Conservation (phyloP, 306 rosid species). For the Styphnolobium japonicum region DNA sequence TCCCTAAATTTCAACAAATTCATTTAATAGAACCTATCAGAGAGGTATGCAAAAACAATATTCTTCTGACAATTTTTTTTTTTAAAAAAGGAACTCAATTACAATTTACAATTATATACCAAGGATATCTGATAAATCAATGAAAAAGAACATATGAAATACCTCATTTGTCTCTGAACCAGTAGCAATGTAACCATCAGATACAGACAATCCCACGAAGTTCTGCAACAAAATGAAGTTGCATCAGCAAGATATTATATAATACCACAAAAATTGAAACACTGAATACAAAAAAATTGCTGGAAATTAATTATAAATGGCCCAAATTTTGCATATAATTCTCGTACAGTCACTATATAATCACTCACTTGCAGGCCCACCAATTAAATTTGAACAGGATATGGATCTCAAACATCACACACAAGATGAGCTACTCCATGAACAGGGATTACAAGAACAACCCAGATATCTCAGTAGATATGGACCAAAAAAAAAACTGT, state of each 20-base stretch:
- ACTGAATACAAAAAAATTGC: not conserved
- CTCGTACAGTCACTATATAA: not conserved
- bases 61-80: not conserved
- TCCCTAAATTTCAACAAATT: not conserved
- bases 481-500: not conserved
- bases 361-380: not conserved
- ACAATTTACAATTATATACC: not conserved
- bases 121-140: not conserved
- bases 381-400: not conserved
- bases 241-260: slow-evolving; percentile 19
- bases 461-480: not conserved
- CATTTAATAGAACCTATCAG: not conserved
- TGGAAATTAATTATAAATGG: not conserved
- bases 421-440: not conserved
- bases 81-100: not conserved
- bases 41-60: not conserved
- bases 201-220: slow-evolving; percentile 90
- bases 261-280: not conserved
- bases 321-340: not conserved
- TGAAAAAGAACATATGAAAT: not conserved
- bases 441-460: not conserved
- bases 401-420: not conserved
- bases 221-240: slow-evolving; percentile 59
- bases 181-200: slow-evolving; percentile 94
- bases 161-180: slow-evolving; percentile 99